Evolutionary conservation across 306 rosid species (phyloP).

Genomic region (Morella rubra): DNA sequence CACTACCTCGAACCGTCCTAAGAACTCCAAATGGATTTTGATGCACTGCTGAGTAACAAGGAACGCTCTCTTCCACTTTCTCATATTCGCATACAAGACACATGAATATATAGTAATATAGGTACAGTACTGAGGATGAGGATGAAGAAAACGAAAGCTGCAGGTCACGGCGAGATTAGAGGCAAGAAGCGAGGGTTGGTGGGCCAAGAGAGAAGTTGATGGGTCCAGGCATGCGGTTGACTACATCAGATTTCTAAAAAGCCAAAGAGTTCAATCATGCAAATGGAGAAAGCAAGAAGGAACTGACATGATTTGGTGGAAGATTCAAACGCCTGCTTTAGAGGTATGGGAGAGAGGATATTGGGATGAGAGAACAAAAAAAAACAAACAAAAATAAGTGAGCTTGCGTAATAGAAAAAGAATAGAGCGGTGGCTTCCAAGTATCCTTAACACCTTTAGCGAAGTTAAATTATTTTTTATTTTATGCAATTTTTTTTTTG

Average conservation of each 20-base stretch:
- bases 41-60: neutral
- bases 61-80: neutral
- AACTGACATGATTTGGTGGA: neutral
- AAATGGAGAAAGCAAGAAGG: neutral
- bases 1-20: neutral
- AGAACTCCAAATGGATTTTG: too few species aligned
- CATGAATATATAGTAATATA: slow-evolving; percentile 27
- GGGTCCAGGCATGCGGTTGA: slow-evolving; percentile 31
- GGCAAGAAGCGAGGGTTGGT: slow-evolving; percentile 52
- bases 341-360: neutral
- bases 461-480: too few species aligned
- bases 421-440: too few species aligned
- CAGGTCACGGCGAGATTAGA: slow-evolving; percentile 58
- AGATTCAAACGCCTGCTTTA: neutral
- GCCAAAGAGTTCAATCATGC: neutral
- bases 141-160: neutral
- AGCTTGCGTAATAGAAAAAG: too few species aligned
- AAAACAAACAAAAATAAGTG: neutral
- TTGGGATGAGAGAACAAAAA: neutral
- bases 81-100: neutral
- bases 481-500: too few species aligned
- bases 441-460: too few species aligned
- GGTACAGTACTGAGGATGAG: neutral
- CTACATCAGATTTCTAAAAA: neutral
- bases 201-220: slow-evolving; percentile 20